Conservation (phyloP, 2,329 filamentous ascomycete genomes). For the Diplocarpon mali region DNA sequence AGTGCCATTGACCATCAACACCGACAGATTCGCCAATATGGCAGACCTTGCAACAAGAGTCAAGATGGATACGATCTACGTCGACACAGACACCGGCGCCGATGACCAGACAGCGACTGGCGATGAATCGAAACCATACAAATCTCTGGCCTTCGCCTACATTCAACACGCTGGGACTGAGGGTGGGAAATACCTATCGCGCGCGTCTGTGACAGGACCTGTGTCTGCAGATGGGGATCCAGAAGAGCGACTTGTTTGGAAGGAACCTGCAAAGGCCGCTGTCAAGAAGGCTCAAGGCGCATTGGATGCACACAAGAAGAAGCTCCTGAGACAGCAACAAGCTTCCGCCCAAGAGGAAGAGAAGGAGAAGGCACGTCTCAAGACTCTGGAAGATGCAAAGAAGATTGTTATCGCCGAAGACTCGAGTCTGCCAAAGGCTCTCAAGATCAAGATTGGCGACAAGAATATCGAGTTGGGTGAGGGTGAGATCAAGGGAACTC, state of each 20-base stretch:
- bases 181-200: conserved; percentile 52
- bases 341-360: conserved; percentile 60
- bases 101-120: conserved; percentile 59
- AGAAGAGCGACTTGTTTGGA: conserved; percentile 58
- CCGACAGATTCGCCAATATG: conserved; percentile 23
- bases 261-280: conserved; percentile 71
- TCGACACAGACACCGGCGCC: conserved; percentile 69
- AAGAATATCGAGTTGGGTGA: conserved; percentile 53
- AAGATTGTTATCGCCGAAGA: conserved; percentile 64
- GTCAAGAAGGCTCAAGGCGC: conserved; percentile 74
- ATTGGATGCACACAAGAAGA: conserved; percentile 70
- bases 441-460: conserved; percentile 65
- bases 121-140: conserved; percentile 65
- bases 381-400: conserved; percentile 69
- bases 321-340: conserved; percentile 68
- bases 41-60: conserved; percentile 41
- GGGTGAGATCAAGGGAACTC: conserved; percentile 49
- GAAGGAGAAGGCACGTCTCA: conserved; percentile 58
- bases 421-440: conserved; percentile 57
- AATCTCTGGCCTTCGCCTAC: conserved; percentile 68
- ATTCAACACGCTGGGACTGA: conserved; percentile 50
- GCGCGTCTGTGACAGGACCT: conserved; percentile 53
- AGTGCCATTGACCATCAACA: conserved; percentile 12
- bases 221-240: conserved; percentile 53
- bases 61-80: conserved; percentile 48